Conservation (phyloP, 331 rosid species). For the Quercus lobata region DNA sequence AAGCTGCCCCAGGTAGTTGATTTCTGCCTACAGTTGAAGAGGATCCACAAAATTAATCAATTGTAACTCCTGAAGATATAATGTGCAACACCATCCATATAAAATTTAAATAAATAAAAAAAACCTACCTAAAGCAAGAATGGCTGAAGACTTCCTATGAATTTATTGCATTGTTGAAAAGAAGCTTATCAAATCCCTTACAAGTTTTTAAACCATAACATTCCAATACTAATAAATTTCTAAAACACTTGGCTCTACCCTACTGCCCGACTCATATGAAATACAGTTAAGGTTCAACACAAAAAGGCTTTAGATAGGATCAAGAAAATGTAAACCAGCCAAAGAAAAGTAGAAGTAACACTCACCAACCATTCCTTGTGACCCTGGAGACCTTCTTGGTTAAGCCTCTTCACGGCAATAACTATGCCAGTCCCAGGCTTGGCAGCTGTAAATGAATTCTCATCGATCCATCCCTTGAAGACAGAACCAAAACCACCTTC, state of each 20-base stretch:
- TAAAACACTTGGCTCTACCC: background rate
- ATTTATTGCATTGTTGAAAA: background rate
- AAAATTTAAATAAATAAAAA: background rate
- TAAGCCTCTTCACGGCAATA: slow-evolving; percentile 87
- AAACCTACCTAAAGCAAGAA: slow-evolving; percentile 6
- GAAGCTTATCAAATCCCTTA: background rate
- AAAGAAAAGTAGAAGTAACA: slow-evolving; percentile 28
- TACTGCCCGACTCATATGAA: background rate
- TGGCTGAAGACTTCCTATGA: background rate
- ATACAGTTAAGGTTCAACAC: background rate
- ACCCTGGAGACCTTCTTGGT: slow-evolving; percentile 88
- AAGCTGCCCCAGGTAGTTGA: slow-evolving; percentile 90
- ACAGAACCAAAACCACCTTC: slow-evolving; percentile 94
- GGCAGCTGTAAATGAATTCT: slow-evolving; percentile 53
- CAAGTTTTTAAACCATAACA: slow-evolving; percentile 1
- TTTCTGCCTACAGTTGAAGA: slow-evolving; percentile 65
- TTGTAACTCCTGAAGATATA: slow-evolving; percentile 2
- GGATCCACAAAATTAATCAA: slow-evolving; percentile 20
- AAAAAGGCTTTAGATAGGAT: background rate
- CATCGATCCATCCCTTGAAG: slow-evolving; percentile 92
- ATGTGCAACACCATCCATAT: slow-evolving; percentile 13
- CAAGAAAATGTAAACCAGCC: background rate
- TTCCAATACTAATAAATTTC: background rate
- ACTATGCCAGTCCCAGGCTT: slow-evolving; percentile 80
- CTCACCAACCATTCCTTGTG: slow-evolving; percentile 98